Percentiles rank a stretch among this genome's conserved stretches.
These are phyloP conservation scores for Cercophora samala DNA, from an alignment of 495 filamentous ascomycete species.

Conservation along the genomic window DNA sequence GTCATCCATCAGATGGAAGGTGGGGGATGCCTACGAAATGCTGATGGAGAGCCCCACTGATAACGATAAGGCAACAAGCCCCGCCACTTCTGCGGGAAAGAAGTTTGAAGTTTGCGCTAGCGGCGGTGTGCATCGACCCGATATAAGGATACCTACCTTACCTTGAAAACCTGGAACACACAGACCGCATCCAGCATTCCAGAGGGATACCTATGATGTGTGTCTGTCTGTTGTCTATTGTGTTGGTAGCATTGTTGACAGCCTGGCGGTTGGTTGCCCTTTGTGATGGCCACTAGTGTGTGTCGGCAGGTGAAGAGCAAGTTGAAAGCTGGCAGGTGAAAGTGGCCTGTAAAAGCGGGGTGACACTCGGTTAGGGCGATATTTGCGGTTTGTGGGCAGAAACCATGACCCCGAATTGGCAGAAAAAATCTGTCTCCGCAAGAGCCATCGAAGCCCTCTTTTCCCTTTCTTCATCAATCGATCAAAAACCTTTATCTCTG, in stretches of 20 bases:
- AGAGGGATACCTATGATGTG: not conserved
- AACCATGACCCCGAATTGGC: conserved; percentile 9
- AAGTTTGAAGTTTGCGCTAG: conserved; percentile 4
- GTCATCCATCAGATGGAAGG: not conserved
- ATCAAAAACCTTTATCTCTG: conserved; percentile 32
- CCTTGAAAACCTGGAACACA: too few species aligned
- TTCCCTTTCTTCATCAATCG: conserved; percentile 28
- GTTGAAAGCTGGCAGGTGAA: not conserved
- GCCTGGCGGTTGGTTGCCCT: not conserved
- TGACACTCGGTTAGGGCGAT: conserved; percentile 21
- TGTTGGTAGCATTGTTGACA: not conserved
- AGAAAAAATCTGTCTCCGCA: conserved; percentile 34
- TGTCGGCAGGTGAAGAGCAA: too few species aligned
- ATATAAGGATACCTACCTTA: not conserved
- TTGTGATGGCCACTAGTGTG: too few species aligned
- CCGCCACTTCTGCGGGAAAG: not conserved
- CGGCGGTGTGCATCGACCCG: not conserved
- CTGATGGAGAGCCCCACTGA: not conserved
- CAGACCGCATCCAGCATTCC: not conserved
- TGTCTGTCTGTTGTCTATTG: not conserved
- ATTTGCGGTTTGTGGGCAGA: conserved; percentile 17
- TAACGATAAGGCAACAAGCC: conserved; percentile 11
- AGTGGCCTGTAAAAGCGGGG: conserved; percentile 2
- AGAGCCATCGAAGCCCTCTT: conserved; percentile 28
- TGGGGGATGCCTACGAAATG: not conserved